These are phyloP conservation scores for Tephrocybe sp. DNA, from an alignment of 768 basidiomycete species.

Conservation along the genomic window DNA sequence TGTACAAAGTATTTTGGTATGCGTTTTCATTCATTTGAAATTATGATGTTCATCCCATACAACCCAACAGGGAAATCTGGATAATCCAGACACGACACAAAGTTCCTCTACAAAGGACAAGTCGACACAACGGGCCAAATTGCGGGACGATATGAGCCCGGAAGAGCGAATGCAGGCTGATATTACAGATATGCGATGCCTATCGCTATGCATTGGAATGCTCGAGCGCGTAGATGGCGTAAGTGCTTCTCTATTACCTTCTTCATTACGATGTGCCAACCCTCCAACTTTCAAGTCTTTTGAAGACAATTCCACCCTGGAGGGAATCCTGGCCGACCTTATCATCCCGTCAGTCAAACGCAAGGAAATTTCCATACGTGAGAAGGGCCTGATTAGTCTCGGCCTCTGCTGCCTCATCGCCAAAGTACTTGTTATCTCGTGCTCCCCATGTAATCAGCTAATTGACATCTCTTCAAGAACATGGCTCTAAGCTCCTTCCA, in stretches of 20 bases:
- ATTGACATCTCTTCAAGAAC: constrained; percentile 33
- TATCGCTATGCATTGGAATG: constrained; percentile 83
- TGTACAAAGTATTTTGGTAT: constrained; percentile 18
- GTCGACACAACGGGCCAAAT: constrained; percentile 33
- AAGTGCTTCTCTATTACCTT: constrained; percentile 31
- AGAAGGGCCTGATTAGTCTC: constrained; percentile 77
- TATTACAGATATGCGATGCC: constrained; percentile 76
- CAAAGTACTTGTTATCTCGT: constrained; percentile 38
- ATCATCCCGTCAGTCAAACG: constrained; percentile 90
- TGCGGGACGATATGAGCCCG: constrained; percentile 60
- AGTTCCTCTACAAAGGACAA: constrained; percentile 28
- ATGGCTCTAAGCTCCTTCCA: constrained; percentile 73
- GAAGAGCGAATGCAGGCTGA: constrained; percentile 70
- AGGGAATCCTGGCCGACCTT: constrained; percentile 80
- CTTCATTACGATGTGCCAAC: constrained; percentile 16
- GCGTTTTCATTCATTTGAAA: no score
- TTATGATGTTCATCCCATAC: no score
- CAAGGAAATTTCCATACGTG: constrained; percentile 79
- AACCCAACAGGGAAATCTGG: constrained; percentile 15
- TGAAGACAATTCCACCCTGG: constrained; percentile 77
- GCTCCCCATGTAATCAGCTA: background rate
- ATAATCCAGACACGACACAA: constrained; percentile 27
- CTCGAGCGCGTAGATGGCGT: constrained; percentile 91
- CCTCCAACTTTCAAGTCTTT: constrained; percentile 54
- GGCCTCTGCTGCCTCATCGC: constrained; percentile 88